Percentiles rank a stretch among this genome's conserved stretches.
These are phyloP conservation scores for Berberis vulgaris DNA, from an alignment of 164 flowering plant species.

Conservation along the genomic window DNA sequence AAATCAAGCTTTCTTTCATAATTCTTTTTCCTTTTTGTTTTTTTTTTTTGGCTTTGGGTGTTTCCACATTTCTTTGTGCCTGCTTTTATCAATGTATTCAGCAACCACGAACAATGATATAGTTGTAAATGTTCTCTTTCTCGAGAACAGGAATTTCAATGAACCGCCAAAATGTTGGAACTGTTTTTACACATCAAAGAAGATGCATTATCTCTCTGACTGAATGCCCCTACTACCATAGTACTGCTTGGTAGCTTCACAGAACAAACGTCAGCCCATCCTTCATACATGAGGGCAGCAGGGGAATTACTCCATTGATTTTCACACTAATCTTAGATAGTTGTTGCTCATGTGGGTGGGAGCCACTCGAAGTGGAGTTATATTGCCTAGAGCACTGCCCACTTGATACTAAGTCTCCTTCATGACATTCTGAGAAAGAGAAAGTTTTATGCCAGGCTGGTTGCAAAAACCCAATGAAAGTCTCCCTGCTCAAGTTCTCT, in stretches of 20 bases:
- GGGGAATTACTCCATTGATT: slow-evolving; percentile 54
- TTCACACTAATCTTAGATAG: slow-evolving; percentile 17
- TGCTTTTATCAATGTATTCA: neutral
- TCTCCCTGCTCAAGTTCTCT: slow-evolving; percentile 61
- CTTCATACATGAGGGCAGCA: slow-evolving; percentile 57
- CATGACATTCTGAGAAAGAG: slow-evolving; percentile 31
- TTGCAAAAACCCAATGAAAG: slow-evolving; percentile 87
- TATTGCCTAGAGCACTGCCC: neutral
- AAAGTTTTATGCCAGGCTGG: slow-evolving; percentile 79
- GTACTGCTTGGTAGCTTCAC: slow-evolving; percentile 76
- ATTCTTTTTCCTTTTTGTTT: neutral
- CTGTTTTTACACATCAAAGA: neutral
- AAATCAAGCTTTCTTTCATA: slow-evolving; percentile 9
- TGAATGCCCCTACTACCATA: slow-evolving; percentile 84
- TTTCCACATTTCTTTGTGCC: neutral
- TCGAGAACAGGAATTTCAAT: too few species aligned
- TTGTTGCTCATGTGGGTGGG: slow-evolving; percentile 6
- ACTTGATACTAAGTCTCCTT: slow-evolving; percentile 7
- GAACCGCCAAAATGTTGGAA: neutral
- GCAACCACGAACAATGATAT: too few species aligned
- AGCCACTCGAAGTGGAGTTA: slow-evolving; percentile 1
- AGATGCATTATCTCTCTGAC: slow-evolving; percentile 34
- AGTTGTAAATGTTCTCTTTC: too few species aligned
- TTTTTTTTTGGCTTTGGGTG: slow-evolving; percentile 1
- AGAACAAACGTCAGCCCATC: slow-evolving; percentile 93